These are phyloP conservation scores for Kazachstania viticola DNA, from an alignment of 805 yeast species.

Conservation along the genomic window DNA sequence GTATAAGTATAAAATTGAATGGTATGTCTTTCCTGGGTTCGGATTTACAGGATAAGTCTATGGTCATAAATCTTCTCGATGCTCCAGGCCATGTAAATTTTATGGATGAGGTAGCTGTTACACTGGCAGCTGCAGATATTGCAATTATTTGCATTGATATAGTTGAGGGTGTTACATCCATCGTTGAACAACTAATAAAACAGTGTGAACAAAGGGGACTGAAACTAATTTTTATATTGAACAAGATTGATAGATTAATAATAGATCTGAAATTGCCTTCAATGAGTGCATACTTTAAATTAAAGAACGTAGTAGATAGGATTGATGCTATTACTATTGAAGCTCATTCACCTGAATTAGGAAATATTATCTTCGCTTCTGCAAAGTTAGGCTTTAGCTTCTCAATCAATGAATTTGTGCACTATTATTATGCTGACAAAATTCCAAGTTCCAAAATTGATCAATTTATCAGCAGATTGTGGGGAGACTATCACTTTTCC, in stretches of 20 bases:
- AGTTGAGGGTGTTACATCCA: constrained; percentile 68
- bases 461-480: constrained; percentile 43
- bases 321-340: constrained; percentile 41
- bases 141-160: constrained; percentile 66
- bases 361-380: constrained; percentile 70
- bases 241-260: constrained; percentile 78
- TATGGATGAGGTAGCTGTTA: constrained; percentile 55
- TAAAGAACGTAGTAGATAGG: constrained; percentile 47
- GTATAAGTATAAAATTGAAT: constrained; percentile 51
- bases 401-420: constrained; percentile 53
- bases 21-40: constrained; percentile 52
- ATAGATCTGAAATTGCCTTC: constrained; percentile 72
- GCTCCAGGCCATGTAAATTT: constrained; percentile 91
- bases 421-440: constrained; percentile 32
- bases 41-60: constrained; percentile 42
- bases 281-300: constrained; percentile 56
- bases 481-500: constrained; percentile 63
- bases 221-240: constrained; percentile 51
- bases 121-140: constrained; percentile 52
- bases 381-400: constrained; percentile 52
- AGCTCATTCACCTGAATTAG: constrained; percentile 44
- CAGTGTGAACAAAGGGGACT: constrained; percentile 40
- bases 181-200: constrained; percentile 41
- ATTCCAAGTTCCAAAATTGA: constrained; percentile 26
- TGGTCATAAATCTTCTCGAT: constrained; percentile 56